phyloP scores from a whole-genome alignment of 352 stramenopile genomes.

The Pythium dissimile region DNA sequence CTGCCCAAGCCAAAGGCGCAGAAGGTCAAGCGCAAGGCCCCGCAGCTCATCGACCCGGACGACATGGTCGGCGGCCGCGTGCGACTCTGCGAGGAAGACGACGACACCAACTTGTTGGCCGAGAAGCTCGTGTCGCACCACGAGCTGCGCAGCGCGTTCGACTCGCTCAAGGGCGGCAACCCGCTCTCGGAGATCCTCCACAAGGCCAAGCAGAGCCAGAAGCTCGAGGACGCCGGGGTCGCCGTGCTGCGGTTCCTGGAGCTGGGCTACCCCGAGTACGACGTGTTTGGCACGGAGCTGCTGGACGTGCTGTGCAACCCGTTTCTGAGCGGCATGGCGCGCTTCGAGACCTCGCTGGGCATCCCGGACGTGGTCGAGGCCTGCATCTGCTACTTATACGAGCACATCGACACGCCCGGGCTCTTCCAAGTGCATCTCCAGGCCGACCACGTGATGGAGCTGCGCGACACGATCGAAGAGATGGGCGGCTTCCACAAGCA shows the following conservation, averaged over 20 bases:
- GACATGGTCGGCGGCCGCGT: constrained; percentile 80
- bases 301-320: constrained; percentile 80
- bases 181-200: constrained; percentile 67
- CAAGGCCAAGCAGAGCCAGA: constrained; percentile 52
- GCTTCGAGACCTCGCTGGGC: constrained; percentile 82
- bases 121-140: constrained; percentile 79
- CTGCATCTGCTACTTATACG: constrained; percentile 77
- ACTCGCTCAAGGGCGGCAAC: constrained; percentile 72
- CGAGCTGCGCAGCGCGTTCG: constrained; percentile 62
- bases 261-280: constrained; percentile 81
- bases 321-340: constrained; percentile 80
- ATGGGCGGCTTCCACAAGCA: constrained; percentile 78
- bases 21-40: constrained; percentile 50
- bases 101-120: constrained; percentile 59
- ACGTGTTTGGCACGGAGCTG: constrained; percentile 74
- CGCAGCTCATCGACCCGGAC: constrained; percentile 78
- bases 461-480: constrained; percentile 80
- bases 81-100: constrained; percentile 59
- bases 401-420: constrained; percentile 68
- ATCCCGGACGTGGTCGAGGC: constrained; percentile 76
- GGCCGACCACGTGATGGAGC: constrained; percentile 70
- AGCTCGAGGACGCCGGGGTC: constrained; percentile 63
- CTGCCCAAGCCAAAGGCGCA: constrained; percentile 40
- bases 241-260: constrained; percentile 80
- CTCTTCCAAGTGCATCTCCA: constrained; percentile 81